Evolutionary conservation across 2,329 filamentous ascomycete species (phyloP).

Genomic region (Biscogniauxia marginata): DNA sequence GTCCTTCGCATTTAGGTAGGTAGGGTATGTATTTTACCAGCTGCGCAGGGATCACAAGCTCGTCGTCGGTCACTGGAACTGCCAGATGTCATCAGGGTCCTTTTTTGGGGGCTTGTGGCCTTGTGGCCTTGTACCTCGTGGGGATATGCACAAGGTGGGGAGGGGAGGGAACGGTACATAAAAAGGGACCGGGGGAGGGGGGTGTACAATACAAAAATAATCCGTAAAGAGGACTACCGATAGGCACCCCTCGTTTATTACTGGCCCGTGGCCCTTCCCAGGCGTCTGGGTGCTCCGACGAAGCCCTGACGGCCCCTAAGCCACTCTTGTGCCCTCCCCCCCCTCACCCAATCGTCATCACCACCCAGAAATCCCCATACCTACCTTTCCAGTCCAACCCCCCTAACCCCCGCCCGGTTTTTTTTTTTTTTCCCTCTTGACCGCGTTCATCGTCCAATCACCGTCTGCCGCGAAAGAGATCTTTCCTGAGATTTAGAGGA

Average conservation of each 20-base stretch:
- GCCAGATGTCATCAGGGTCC: neutral
- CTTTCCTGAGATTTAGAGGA: neutral
- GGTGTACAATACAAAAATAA: neutral
- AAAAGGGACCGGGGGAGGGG: neutral
- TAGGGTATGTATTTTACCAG: neutral
- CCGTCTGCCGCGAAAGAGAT: constrained; percentile 10
- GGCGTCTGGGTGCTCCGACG: neutral
- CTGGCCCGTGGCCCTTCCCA: neutral
- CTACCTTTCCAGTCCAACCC: neutral
- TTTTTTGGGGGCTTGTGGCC: neutral
- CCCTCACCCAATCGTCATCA: constrained; percentile 1
- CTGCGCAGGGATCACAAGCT: neutral
- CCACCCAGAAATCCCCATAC: neutral
- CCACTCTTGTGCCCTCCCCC: neutral
- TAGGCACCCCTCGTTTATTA: neutral
- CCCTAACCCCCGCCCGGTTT: constrained; percentile 1
- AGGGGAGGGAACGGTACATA: neutral
- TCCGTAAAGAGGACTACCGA: neutral
- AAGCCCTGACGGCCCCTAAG: neutral
- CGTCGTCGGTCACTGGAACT: no score
- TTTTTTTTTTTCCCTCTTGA: constrained; percentile 11
- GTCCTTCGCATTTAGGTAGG: neutral
- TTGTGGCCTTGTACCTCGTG: neutral
- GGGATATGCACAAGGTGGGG: neutral
- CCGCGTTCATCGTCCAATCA: constrained; percentile 19